Conservation (phyloP, 169 alveolate species). For the Plasmodium gaboni region DNA sequence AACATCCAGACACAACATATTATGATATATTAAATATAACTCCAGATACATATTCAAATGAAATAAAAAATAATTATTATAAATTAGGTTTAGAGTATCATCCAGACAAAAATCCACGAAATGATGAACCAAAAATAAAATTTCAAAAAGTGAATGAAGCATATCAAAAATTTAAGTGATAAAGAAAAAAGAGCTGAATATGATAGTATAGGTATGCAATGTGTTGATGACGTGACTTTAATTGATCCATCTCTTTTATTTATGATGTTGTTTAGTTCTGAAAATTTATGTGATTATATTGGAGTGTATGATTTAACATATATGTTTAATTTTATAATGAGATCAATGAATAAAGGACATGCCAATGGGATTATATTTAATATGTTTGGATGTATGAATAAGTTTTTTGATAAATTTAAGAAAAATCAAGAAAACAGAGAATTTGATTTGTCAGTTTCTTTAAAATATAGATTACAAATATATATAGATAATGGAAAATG, state of each 20-base stretch:
- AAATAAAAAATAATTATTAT: conserved; percentile 91
- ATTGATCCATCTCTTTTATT: too few relatives aligned
- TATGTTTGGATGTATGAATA: too few relatives aligned
- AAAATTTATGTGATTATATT: conserved; percentile 79
- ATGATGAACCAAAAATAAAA: conserved; percentile 78
- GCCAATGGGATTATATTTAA: too few relatives aligned
- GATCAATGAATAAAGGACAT: too few relatives aligned
- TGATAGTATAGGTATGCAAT: conserved; percentile 76
- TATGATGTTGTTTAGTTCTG: conserved; percentile 85
- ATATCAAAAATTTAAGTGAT: conserved; percentile 81
- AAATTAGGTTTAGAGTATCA: conserved; percentile 94
- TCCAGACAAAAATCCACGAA: conserved; percentile 93
- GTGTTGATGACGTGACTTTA: too few relatives aligned
- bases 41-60: conserved; percentile 87
- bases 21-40: conserved; percentile 79
- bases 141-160: conserved; percentile 87
- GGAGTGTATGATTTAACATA: conserved; percentile 44
- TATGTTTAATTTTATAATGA: too few relatives aligned
- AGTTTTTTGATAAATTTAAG: too few relatives aligned
- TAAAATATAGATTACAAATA: too few relatives aligned
- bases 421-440: too few relatives aligned
- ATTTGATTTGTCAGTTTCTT: too few relatives aligned
- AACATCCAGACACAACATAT: conserved; percentile 78
- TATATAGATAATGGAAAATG: too few relatives aligned
- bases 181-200: conserved; percentile 76